These are phyloP conservation scores for Tolypocladium tropicale DNA, from an alignment of 2,329 filamentous ascomycete species.

Conservation along the genomic window DNA sequence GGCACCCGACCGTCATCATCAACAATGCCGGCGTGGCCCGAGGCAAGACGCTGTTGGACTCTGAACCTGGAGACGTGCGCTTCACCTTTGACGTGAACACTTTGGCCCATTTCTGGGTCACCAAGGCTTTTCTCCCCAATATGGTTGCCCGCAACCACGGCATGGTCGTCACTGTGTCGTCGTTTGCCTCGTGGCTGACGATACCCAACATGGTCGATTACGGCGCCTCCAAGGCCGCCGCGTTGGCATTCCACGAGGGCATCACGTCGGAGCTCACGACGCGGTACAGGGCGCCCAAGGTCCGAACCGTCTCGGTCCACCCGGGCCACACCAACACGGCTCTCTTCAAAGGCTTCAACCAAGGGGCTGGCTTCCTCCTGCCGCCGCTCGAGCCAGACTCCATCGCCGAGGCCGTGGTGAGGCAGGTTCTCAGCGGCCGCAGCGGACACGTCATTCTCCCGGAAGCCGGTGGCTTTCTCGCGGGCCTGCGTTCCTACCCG, in stretches of 20 bases:
- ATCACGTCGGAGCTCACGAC: slow-evolving; percentile 47
- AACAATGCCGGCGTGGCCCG: slow-evolving; percentile 60
- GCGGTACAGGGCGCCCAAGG: slow-evolving; percentile 49
- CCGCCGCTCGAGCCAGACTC: slow-evolving; percentile 27
- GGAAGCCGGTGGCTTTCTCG: slow-evolving; percentile 24
- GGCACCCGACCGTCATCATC: slow-evolving; percentile 58
- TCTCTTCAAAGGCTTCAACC: slow-evolving; percentile 39
- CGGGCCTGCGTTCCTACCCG: slow-evolving; percentile 43
- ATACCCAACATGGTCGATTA: slow-evolving; percentile 60
- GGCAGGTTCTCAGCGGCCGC: slow-evolving; percentile 36
- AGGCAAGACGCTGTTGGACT: slow-evolving; percentile 50
- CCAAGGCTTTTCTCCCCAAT: slow-evolving; percentile 55
- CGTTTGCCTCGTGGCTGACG: slow-evolving; percentile 48
- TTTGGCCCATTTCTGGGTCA: slow-evolving; percentile 56
- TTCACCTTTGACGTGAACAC: slow-evolving; percentile 65
- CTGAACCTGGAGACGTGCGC: slow-evolving; percentile 46
- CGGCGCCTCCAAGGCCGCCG: slow-evolving; percentile 53
- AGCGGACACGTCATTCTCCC: slow-evolving; percentile 39
- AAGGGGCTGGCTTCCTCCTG: slow-evolving; percentile 29
- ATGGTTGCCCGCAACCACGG: slow-evolving; percentile 58
- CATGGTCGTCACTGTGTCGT: slow-evolving; percentile 62
- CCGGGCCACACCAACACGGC: slow-evolving; percentile 32
- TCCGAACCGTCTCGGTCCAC: slow-evolving; percentile 57
- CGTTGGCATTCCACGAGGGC: slow-evolving; percentile 58
- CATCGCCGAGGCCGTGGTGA: slow-evolving; percentile 36